A percentile compares a stretch with the other conserved stretches of the same genome.
These are phyloP conservation scores for Monosiga brevicollis DNA, from an alignment of 78 protist species.

Conservation along the genomic window DNA sequence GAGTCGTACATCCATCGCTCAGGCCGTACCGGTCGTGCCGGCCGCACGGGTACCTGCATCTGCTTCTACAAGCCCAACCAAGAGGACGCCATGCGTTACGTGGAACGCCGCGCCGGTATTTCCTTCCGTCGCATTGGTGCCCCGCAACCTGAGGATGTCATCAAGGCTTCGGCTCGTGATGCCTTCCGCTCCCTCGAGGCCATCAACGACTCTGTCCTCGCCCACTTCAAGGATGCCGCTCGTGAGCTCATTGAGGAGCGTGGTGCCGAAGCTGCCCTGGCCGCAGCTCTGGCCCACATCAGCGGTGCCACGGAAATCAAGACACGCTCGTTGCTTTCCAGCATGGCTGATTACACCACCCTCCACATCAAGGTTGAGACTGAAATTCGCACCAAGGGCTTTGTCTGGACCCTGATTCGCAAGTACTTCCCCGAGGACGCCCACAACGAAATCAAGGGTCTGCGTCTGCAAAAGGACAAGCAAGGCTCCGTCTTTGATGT, in stretches of 20 bases:
- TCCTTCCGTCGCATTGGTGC: constrained; percentile 37
- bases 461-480: not conserved
- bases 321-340: constrained; percentile 5
- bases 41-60: constrained; percentile 77
- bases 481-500: not conserved
- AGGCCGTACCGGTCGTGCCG: constrained; percentile 96
- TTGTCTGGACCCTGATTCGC: not conserved
- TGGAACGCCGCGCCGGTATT: constrained; percentile 56
- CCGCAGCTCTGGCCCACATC: constrained; percentile 33
- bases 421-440: not conserved
- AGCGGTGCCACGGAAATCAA: constrained; percentile 7
- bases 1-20: constrained; percentile 91
- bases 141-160: constrained; percentile 16
- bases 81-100: constrained; percentile 63
- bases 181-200: constrained; percentile 2
- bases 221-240: constrained; percentile 4
- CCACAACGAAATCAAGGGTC: not conserved
- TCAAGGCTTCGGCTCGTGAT: constrained; percentile 13
- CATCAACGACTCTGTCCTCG: not conserved
- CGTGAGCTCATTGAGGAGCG: not conserved
- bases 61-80: constrained; percentile 85
- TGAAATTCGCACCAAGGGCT: not conserved
- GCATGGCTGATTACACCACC: not conserved
- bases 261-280: constrained; percentile 14
- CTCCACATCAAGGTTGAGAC: not conserved